Evolutionary conservation across 2,329 filamentous ascomycete genomes (phyloP).

Genomic region (Ophidiomyces ophidiicola): DNA sequence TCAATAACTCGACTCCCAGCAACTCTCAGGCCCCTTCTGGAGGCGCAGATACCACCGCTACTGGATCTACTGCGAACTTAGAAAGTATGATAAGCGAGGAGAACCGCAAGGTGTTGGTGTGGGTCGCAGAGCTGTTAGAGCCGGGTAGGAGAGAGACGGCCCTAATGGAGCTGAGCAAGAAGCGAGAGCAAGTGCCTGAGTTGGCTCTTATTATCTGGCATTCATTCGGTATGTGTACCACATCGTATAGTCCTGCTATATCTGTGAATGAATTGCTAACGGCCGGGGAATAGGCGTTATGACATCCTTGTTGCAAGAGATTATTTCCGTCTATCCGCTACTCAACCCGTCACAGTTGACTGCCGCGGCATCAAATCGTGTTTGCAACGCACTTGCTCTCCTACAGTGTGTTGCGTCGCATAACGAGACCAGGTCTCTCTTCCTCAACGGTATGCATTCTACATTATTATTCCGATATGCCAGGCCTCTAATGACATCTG

Average conservation of each 20-base stretch:
- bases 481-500: slow-evolving; percentile 5
- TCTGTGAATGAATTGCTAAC: slow-evolving; percentile 16
- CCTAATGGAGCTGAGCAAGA: slow-evolving; percentile 92
- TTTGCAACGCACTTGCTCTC: slow-evolving; percentile 91
- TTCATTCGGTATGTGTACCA: slow-evolving; percentile 72
- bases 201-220: slow-evolving; percentile 95
- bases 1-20: slow-evolving; percentile 46
- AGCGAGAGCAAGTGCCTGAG: slow-evolving; percentile 94
- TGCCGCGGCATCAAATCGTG: slow-evolving; percentile 89
- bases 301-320: slow-evolving; percentile 94
- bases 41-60: slow-evolving; percentile 14
- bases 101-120: slow-evolving; percentile 81
- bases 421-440: slow-evolving; percentile 87
- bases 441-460: slow-evolving; percentile 63
- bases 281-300: slow-evolving; percentile 93
- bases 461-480: neutral
- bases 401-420: slow-evolving; percentile 96
- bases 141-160: slow-evolving; percentile 79
- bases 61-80: slow-evolving; percentile 35
- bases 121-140: slow-evolving; percentile 83
- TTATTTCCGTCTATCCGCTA: slow-evolving; percentile 95
- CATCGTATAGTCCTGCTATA: neutral
- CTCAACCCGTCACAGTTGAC: slow-evolving; percentile 95
- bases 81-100: slow-evolving; percentile 70
- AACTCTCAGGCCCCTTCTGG: slow-evolving; percentile 23